Base-by-base conservation (phyloP, 768 basidiomycete genomes). In the Suillus americanus region DNA sequence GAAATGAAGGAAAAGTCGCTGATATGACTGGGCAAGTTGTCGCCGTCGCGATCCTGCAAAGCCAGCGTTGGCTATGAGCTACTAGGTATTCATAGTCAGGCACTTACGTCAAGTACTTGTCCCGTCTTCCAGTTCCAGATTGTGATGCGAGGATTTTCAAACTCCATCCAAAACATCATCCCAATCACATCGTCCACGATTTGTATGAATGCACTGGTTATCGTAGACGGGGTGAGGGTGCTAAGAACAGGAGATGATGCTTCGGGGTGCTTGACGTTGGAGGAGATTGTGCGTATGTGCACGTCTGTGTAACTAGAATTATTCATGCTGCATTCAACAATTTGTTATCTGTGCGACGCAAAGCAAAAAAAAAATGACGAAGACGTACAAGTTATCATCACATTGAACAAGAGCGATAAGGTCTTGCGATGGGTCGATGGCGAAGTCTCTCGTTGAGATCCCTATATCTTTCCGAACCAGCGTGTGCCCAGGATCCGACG, bases 341-440 rank as follows among this genome's bases (percentile, higher is more conserved):
- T 59, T 25, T 3, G 25, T 41, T 12, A 18, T 40, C 38, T 28
- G 12, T 41, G 25, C 5, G 18, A 10, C 13, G 3, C 25, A 13
- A 4, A 43, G 6, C 33, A 25, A 37, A 28, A 25, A 37, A 28
- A 33, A 30, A 0, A 60, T 6, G 23, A 20, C 18, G 2, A 10
- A 23, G 48, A 68, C 70, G 43, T 18, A 75, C 72, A 68, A 35
- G 8, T 41, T 64, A 4, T 65, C 70, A 35, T 71, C 71, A 30
- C 70, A 70, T 60, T 70, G 71, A 18, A 86, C 72, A 18, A 85
- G 70, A 9, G 83, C 79, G 43, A 88, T 75, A 54, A 89, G 69
- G 66, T 89, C 86, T 71, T 89, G 88, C 5, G 84, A 81, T 1
- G 88, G 86, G 67, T 89, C 88, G n/a, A 89, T 83, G 0, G 85